Evolutionary conservation across 202 grass and related monocot genomes (phyloP), one percentile per base, ranked within the genome.

Genomic region (Eragrostis tef): DNA sequence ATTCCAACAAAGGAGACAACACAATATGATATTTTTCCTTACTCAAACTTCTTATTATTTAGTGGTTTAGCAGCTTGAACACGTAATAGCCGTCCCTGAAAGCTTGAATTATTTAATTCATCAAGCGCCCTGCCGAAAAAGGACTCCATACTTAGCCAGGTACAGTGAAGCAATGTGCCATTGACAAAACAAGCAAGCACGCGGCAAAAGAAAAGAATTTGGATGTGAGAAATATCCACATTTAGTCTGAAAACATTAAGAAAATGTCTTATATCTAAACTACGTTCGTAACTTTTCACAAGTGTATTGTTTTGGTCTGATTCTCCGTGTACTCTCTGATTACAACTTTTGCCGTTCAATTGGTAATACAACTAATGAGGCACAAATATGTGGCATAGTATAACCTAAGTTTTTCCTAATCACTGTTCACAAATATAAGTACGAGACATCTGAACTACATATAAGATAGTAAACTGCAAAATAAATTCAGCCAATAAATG

Each of bases 81-180:
- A 85, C 83, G 88, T 75, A 98, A 83, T 3, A 98, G 68, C 81
- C 90, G 87, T 17, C 95, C 95, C 83, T 98, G 95, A 78, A 98
- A 98, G 79, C 88, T 98, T 77, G 93, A 98, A 60, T 94, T 98
- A 79, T 94, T 92, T 64, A 98, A 86, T 89, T 98, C 94, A 87
- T 92, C 90, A 59, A 98, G 77, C 85, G 95, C 92, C 85, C 95
- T 98, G 71, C 20, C 76, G 83, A 69, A 69, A 72, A 11, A 65
- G 44, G 19, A 0, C 16, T 41, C 6, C 53, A 11, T 16, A 51
- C 76, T 71, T 86, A 70, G 58, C 48, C 49, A 34, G 70, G 64
- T 42, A 57, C 64, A 79, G 34, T 34, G 75, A 51, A 67, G 54
- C 9, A 53, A 81, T 14, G 15, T 48, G 64, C 53, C 64, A 67